Evolutionary conservation across 306 rosid species (phyloP).

Genomic region (Trifolium subterraneum): DNA sequence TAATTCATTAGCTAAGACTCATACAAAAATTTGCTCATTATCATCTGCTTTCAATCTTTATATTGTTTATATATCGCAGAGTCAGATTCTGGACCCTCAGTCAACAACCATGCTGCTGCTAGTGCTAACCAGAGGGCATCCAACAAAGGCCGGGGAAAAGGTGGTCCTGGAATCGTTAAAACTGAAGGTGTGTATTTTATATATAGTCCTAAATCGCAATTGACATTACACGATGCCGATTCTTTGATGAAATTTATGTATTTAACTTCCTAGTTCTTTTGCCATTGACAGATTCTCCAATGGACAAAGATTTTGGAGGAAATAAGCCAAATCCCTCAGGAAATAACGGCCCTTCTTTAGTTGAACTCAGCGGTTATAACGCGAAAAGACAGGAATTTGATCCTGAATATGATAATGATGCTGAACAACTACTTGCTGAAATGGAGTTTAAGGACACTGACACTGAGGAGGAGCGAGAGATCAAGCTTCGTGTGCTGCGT

Average conservation of each 20-base stretch:
- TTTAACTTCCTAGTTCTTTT: conserved; percentile 26
- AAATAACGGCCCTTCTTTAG: conserved; percentile 79
- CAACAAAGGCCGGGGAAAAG: conserved; percentile 64
- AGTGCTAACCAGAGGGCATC: conserved; percentile 75
- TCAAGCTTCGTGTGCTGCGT: conserved; percentile 78
- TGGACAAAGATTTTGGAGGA: conserved; percentile 71
- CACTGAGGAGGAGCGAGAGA: conserved; percentile 82
- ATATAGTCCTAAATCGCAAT: conserved; percentile 1
- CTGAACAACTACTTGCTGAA: conserved; percentile 89
- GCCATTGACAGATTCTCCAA: conserved; percentile 66
- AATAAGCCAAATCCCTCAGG: conserved; percentile 65
- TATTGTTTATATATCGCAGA: conserved; percentile 53
- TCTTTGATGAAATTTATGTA: conserved; percentile 34
- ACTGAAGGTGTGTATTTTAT: conserved; percentile 68
- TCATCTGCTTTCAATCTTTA: conserved; percentile 38
- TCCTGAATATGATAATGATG: conserved; percentile 94
- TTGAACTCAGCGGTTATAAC: conserved; percentile 89
- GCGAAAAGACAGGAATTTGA: conserved; percentile 87
- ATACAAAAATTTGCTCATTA: not conserved
- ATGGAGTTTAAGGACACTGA: conserved; percentile 97
- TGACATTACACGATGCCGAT: conserved; percentile 10
- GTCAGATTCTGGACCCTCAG: conserved; percentile 58
- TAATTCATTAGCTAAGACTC: conserved; percentile 15
- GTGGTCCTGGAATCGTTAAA: conserved; percentile 63
- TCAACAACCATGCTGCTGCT: conserved; percentile 49